Percentiles rank a stretch among this genome's conserved stretches.
These are phyloP conservation scores for Eucalyptus cloeziana DNA, from an alignment of 345 rosid species.

Conservation along the genomic window DNA sequence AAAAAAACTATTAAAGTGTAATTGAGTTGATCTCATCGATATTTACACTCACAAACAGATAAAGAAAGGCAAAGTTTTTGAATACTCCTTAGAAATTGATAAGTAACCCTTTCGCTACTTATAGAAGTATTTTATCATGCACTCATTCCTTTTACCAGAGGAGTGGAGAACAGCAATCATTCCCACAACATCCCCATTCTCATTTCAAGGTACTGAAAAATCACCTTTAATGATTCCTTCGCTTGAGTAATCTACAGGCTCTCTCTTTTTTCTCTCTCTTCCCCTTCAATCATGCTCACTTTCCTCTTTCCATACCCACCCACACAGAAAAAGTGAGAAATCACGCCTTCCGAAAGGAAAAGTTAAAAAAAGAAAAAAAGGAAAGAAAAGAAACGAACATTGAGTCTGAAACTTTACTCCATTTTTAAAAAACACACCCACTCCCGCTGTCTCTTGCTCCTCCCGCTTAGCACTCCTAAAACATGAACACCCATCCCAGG, in stretches of 20 bases:
- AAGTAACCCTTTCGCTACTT: background rate
- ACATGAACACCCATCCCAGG: constrained; percentile 9
- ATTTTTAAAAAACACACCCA: background rate
- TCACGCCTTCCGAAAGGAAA: background rate
- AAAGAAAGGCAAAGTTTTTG: background rate
- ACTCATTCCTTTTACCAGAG: background rate
- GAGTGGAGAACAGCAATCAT: constrained; percentile 81
- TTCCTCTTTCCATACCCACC: background rate
- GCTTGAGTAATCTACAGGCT: background rate
- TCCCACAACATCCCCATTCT: constrained; percentile 10
- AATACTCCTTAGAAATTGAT: background rate
- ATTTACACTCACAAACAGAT: background rate
- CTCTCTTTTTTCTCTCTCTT: background rate
- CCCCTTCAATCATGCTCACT: background rate
- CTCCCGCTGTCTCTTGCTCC: constrained; percentile 1
- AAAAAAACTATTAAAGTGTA: background rate
- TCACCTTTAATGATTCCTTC: constrained; percentile 21
- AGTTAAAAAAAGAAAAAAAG: background rate
- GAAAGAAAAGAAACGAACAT: too few species aligned
- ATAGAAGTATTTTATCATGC: background rate
- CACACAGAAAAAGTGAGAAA: background rate
- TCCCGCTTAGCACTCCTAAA: constrained; percentile 23
- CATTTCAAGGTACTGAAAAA: background rate
- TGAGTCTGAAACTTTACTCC: background rate
- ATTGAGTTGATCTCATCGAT: background rate